Conservation (phyloP, 352 stramenopile genomes). For the Globisporangium paddicum region DNA sequence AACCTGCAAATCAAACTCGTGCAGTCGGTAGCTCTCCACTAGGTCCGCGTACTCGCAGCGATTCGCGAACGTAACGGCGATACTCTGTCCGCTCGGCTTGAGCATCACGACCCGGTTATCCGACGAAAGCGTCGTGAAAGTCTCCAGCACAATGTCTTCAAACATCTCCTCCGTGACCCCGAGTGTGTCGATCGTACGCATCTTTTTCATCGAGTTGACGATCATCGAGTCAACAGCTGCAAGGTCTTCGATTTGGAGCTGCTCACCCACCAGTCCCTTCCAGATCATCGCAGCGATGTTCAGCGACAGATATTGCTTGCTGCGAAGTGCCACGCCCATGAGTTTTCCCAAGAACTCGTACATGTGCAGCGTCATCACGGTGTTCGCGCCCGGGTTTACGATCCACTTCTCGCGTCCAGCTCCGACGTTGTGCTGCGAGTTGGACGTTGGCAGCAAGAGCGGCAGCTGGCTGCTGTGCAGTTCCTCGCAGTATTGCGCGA, state of each 20-base stretch:
- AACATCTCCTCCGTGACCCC: slow-evolving; percentile 87
- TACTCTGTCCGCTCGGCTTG: slow-evolving; percentile 45
- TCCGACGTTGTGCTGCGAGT: slow-evolving; percentile 88
- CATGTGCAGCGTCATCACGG: slow-evolving; percentile 59
- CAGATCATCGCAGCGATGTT: slow-evolving; percentile 86
- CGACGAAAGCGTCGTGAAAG: slow-evolving; percentile 85
- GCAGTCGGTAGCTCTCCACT: slow-evolving; percentile 73
- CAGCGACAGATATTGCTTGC: slow-evolving; percentile 86
- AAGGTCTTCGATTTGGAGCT: slow-evolving; percentile 76
- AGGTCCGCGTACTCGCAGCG: slow-evolving; percentile 76
- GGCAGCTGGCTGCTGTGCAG: slow-evolving; percentile 77
- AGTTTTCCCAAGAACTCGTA: slow-evolving; percentile 92
- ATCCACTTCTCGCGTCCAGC: slow-evolving; percentile 88
- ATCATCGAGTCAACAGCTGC: slow-evolving; percentile 81
- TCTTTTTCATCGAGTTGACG: slow-evolving; percentile 84
- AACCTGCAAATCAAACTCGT: slow-evolving; percentile 67
- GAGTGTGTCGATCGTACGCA: slow-evolving; percentile 72
- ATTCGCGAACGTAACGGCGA: slow-evolving; percentile 78
- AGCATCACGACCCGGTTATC: slow-evolving; percentile 81
- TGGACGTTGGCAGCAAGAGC: slow-evolving; percentile 87
- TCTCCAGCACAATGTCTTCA: slow-evolving; percentile 88
- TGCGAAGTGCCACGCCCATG: slow-evolving; percentile 84
- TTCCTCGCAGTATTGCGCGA: slow-evolving; percentile 80
- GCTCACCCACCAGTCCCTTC: slow-evolving; percentile 84
- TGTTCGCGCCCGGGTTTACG: slow-evolving; percentile 71